phyloP scores from a whole-genome alignment of 331 rosid genomes.

The Phaseolus coccineus region DNA sequence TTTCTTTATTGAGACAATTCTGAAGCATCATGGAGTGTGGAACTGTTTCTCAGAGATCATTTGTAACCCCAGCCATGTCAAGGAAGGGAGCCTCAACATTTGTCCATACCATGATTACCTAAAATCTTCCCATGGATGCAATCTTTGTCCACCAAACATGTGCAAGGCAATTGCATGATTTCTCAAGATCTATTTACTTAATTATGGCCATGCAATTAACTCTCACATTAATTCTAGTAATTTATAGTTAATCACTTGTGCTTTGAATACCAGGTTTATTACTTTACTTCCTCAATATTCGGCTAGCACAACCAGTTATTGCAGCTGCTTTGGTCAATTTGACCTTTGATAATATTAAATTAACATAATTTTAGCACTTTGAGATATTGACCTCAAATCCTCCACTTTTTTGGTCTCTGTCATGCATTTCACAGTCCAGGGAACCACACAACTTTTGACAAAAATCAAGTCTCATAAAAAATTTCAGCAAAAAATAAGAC shows the following conservation, averaged over 20 bases:
- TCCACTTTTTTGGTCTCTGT: conserved; percentile 18
- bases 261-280: too few relatives aligned
- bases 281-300: neutral
- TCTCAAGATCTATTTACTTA: neutral
- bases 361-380: neutral
- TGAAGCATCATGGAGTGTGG: conserved; percentile 55
- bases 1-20: conserved; percentile 58
- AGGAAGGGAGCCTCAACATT: conserved; percentile 54
- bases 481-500: neutral
- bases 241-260: too few relatives aligned
- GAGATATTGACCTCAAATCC: neutral
- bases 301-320: neutral
- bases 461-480: neutral
- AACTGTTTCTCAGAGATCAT: conserved; percentile 54
- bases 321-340: conserved; percentile 11
- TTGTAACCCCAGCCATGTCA: conserved; percentile 54
- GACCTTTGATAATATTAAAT: neutral
- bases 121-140: conserved; percentile 59
- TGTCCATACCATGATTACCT: conserved; percentile 59
- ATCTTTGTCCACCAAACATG: conserved; percentile 66
- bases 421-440: conserved; percentile 11
- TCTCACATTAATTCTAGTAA: too few relatives aligned
- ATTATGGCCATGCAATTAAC: too few relatives aligned
- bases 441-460: neutral
- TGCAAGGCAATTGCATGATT: conserved; percentile 53